phyloP scores from a whole-genome alignment of 2,329 filamentous ascomycete species.

The Didymella exigua region DNA sequence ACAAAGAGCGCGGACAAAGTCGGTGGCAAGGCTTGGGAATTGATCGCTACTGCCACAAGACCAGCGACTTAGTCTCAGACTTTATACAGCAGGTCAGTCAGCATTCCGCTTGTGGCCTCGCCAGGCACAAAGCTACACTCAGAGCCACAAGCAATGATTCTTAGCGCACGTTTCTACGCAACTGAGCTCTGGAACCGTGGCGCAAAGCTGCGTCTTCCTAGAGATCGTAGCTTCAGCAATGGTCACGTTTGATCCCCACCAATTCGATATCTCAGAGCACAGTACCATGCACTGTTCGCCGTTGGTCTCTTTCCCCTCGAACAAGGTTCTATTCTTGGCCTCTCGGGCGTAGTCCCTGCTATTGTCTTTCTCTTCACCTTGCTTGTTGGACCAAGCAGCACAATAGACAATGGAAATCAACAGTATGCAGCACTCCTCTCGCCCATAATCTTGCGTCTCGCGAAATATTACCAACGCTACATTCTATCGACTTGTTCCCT shows the following conservation, averaged over 20 bases:
- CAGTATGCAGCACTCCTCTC: neutral
- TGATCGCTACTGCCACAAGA: constrained; percentile 32
- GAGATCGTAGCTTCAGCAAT: neutral
- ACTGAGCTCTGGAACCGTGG: neutral
- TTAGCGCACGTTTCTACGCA: neutral
- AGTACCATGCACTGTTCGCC: neutral
- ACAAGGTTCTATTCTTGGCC: neutral
- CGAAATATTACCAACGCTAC: too few species aligned
- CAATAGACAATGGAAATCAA: neutral
- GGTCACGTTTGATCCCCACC: neutral
- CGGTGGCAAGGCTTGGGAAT: constrained; percentile 43
- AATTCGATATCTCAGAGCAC: neutral
- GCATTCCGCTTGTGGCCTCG: too few species aligned
- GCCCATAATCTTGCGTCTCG: neutral
- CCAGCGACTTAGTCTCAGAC: neutral
- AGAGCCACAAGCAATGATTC: neutral
- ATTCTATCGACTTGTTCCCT: neutral
- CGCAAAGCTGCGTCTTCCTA: neutral
- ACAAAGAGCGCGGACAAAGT: constrained; percentile 30
- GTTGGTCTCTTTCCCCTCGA: neutral
- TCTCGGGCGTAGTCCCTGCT: neutral
- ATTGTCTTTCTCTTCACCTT: neutral
- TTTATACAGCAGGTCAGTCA: neutral
- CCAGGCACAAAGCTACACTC: neutral
- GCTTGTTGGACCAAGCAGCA: neutral